Percentiles rank a stretch among this genome's conserved stretches.
Conservation (phyloP, 2,329 filamentous ascomycete species). For the Diplodia seriata region DNA sequence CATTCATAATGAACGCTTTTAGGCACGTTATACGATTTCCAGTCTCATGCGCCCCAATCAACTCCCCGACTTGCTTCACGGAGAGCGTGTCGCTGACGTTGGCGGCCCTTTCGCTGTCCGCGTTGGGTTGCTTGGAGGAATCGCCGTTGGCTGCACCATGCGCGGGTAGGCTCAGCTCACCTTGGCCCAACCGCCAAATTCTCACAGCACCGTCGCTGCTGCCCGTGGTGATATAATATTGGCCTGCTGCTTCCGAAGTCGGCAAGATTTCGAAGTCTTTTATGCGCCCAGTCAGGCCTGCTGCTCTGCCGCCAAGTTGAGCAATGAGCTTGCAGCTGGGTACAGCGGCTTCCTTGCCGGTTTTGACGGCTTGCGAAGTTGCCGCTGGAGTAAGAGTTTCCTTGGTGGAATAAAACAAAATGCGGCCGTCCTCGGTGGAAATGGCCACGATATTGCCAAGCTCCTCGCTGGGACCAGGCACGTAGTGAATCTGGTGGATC, state of each 20-base stretch:
- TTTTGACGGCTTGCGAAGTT: conserved; percentile 46
- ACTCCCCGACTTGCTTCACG: conserved; percentile 62
- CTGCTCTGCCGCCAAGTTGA: conserved; percentile 77
- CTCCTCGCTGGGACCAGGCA: conserved; percentile 54
- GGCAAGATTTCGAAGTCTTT: conserved; percentile 83
- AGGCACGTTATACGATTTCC: conserved; percentile 89
- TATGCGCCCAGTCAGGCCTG: conserved; percentile 73
- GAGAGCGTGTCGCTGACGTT: conserved; percentile 19
- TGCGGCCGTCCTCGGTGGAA: conserved; percentile 87
- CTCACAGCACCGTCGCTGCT: conserved; percentile 88
- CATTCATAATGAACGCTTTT: conserved; percentile 82
- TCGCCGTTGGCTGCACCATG: conserved; percentile 34
- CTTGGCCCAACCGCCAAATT: conserved; percentile 68
- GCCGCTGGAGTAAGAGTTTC: conserved; percentile 49
- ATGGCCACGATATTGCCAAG: conserved; percentile 69
- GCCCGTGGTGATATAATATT: conserved; percentile 69
- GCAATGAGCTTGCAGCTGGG: conserved; percentile 69
- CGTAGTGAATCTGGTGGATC: conserved; percentile 80
- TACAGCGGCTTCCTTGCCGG: conserved; percentile 58
- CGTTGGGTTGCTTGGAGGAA: conserved; percentile 16
- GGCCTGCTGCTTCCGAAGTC: conserved; percentile 49
- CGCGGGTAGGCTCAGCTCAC: conserved; percentile 38
- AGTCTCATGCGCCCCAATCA: conserved; percentile 82
- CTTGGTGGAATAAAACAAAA: conserved; percentile 81
- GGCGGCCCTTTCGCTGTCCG: conserved; percentile 29